Evolutionary conservation across 352 stramenopile genomes (phyloP).

Genomic region (Phytophthora meadii): DNA sequence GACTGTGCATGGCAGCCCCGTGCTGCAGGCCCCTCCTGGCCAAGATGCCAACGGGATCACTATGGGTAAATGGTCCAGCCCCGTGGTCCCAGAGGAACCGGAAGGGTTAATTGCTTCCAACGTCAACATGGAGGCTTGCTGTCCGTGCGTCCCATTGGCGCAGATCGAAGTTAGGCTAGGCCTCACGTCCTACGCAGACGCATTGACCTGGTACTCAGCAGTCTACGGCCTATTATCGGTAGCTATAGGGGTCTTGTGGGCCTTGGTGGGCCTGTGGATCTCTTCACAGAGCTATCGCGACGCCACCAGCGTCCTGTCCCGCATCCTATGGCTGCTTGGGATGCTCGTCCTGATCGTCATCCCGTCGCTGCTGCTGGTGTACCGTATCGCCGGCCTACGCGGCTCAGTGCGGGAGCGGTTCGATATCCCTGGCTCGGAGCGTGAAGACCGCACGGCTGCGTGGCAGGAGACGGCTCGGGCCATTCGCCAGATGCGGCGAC

Average conservation of each 20-base stretch:
- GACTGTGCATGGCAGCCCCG: conserved; percentile 17
- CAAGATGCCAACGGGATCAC: conserved; percentile 38
- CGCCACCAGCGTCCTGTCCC: conserved; percentile 9
- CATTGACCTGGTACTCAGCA: conserved; percentile 29
- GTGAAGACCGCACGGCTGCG: conserved; percentile 43
- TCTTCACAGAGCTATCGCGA: conserved; percentile 29
- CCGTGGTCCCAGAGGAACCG: conserved; percentile 30
- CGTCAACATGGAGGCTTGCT: conserved; percentile 38
- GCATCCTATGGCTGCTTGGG: conserved; percentile 19
- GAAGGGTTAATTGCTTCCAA: conserved; percentile 31
- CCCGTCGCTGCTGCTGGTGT: conserved; percentile 31
- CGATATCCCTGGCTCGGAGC: conserved; percentile 40
- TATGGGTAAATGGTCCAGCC: conserved; percentile 38
- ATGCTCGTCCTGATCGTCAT: conserved; percentile 21
- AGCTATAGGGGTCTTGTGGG: conserved; percentile 13
- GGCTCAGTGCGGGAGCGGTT: conserved; percentile 32
- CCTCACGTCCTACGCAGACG: conserved; percentile 26
- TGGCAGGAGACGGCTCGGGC: conserved; percentile 41
- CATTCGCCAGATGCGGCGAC: conserved; percentile 45
- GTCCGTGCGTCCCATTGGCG: conserved; percentile 38
- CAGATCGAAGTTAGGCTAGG: conserved; percentile 42
- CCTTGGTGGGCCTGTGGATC: conserved; percentile 34
- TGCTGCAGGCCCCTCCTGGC: conserved; percentile 8
- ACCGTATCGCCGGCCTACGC: conserved; percentile 34
- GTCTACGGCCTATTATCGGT: conserved; percentile 22